Percentiles rank a stretch among this genome's conserved stretches.
phyloP scores from a whole-genome alignment of 257 asterid species.

The Thymus mandschuricus region DNA sequence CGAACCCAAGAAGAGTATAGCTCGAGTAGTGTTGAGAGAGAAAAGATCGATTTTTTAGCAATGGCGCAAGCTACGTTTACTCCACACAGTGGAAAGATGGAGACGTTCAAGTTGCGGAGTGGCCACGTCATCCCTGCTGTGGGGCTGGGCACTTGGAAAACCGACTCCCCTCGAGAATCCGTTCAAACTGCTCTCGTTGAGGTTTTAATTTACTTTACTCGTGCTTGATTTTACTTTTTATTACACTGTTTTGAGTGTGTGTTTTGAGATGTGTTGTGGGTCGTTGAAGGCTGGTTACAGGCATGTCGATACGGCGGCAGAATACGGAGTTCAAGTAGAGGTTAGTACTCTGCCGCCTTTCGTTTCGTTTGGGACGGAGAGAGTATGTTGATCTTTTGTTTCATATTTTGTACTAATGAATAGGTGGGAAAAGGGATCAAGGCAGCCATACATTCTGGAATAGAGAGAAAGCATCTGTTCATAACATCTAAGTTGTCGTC shows the following conservation, averaged over 20 bases:
- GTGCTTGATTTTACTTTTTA: no score
- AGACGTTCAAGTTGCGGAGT: slow-evolving; percentile 44
- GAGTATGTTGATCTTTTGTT: not conserved
- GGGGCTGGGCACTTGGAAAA: slow-evolving; percentile 76
- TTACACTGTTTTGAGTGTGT: not conserved
- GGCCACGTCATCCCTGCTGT: slow-evolving; percentile 61
- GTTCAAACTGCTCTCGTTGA: slow-evolving; percentile 56
- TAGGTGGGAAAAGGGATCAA: slow-evolving; percentile 65
- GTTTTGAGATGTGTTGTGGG: not conserved
- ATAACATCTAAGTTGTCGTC: slow-evolving; percentile 59
- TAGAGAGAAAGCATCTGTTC: slow-evolving; percentile 57
- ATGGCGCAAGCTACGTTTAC: slow-evolving; percentile 64
- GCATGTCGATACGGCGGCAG: slow-evolving; percentile 69
- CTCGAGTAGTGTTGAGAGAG: no score
- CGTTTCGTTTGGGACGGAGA: no score
- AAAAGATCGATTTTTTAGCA: not conserved
- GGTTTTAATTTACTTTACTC: slow-evolving; percentile 17
- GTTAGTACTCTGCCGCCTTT: slow-evolving; percentile 6
- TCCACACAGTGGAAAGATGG: slow-evolving; percentile 40
- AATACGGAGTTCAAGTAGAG: slow-evolving; percentile 61
- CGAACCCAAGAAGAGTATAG: not conserved
- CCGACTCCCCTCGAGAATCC: slow-evolving; percentile 41
- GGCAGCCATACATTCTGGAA: slow-evolving; percentile 63
- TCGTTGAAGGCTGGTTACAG: slow-evolving; percentile 69
- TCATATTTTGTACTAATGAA: slow-evolving; percentile 3